Conservation (phyloP, 108 stramenopile genomes). For the Seminavis robusta region DNA sequence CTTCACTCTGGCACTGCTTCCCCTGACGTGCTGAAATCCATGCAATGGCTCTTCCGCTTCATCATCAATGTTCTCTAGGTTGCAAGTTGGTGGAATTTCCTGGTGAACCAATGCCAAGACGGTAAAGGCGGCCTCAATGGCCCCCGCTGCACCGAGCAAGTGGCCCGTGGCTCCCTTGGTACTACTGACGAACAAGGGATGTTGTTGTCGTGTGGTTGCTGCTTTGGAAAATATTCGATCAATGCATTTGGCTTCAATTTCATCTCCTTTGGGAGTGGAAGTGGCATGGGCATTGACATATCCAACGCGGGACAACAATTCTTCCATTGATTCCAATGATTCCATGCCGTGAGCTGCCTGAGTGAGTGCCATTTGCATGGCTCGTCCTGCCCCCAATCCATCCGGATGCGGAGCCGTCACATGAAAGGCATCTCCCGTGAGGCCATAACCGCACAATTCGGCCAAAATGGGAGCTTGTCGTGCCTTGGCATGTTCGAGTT, state of each 20-base stretch:
- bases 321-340: neutral
- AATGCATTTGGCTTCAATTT: slow-evolving; percentile 83
- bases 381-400: slow-evolving; percentile 78
- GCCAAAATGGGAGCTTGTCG: slow-evolving; percentile 67
- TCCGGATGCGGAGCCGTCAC: slow-evolving; percentile 83
- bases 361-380: slow-evolving; percentile 80
- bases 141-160: slow-evolving; percentile 95
- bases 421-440: slow-evolving; percentile 88
- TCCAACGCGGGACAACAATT: slow-evolving; percentile 31
- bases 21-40: slow-evolving; percentile 39
- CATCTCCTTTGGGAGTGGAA: slow-evolving; percentile 93
- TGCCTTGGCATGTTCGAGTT: slow-evolving; percentile 67
- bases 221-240: slow-evolving; percentile 33
- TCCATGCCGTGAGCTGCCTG: slow-evolving; percentile 22
- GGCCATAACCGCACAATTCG: slow-evolving; percentile 67
- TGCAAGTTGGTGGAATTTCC: slow-evolving; percentile 78
- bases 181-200: slow-evolving; percentile 62
- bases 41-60: slow-evolving; percentile 8
- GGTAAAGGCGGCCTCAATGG: slow-evolving; percentile 89
- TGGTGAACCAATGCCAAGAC: slow-evolving; percentile 65
- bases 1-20: neutral
- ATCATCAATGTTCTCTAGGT: slow-evolving; percentile 45
- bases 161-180: slow-evolving; percentile 97
- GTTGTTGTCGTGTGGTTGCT: neutral
- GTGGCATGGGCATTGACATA: slow-evolving; percentile 98